Base-by-base conservation (phyloP, 768 basidiomycete genomes). In the Russula virescens region DNA sequence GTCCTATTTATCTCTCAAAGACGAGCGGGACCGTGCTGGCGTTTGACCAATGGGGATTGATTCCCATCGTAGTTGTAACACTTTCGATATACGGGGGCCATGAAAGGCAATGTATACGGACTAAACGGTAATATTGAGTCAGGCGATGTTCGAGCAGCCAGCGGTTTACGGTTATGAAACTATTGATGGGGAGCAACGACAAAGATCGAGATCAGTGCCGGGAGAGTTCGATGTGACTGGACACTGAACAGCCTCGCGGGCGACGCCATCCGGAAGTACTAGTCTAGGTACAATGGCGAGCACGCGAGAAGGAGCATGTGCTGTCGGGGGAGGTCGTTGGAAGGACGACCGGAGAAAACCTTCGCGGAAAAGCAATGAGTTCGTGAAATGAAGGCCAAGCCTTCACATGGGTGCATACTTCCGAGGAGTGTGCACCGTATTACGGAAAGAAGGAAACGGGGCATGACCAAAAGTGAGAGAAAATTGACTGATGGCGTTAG, bases 191-290 rank as follows among this genome's bases (percentile, higher is more conserved):
- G 50, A 42, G n/a, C 58, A 63, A 67, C 56, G 26, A 64, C 3
- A 62, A 11, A 61, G 62, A 64, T 61, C 61, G 66, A 71, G 68
- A 70, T 64, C 67, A 69, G 63, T 70, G 70, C 60, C 31, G 49
- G 54, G 52, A 59, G 55, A 66, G 54, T 66, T 54, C 23, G 25
- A 28, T 11, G 31, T 11, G 31, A 50, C 38, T 19, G 53, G 45
- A 64, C 63, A 50, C 38, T 19, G 53, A 50, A 64, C 63, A 55
- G 58, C 42, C 58, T 34, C 46, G 43, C 46, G 62, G 58, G 31
- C 18, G 31, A 34, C 31, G 26, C 53, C 53, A 55, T 54, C 52
- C 47, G 62, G 58, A 19, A 55, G 63, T 49, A n/a, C n/a, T n/a
- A 60, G 48, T 42, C 26, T 42, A 60, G 58, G 63, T 40, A 59